Conservation (phyloP, 345 rosid genomes). For the Excoecaria agallocha region DNA sequence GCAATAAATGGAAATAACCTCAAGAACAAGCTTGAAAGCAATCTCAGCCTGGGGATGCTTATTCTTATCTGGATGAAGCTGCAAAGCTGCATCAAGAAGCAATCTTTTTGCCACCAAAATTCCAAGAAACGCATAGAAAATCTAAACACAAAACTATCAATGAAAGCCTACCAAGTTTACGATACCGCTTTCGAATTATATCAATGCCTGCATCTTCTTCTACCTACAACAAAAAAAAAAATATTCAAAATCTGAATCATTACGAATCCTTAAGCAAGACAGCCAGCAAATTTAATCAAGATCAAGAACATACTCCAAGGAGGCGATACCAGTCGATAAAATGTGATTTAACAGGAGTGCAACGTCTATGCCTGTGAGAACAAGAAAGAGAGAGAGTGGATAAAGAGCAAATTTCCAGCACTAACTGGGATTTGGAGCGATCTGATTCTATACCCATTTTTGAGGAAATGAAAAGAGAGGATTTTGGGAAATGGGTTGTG, state of each 20-base stretch:
- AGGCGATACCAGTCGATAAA: slow-evolving; percentile 90
- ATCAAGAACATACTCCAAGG: slow-evolving; percentile 58
- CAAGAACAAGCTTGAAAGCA: slow-evolving; percentile 87
- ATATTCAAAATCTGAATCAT: neutral
- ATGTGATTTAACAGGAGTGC: slow-evolving; percentile 25
- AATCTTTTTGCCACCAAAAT: neutral
- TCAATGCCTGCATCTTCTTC: slow-evolving; percentile 64
- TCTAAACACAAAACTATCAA: neutral
- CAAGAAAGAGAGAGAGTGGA: slow-evolving; percentile 49
- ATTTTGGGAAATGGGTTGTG: neutral
- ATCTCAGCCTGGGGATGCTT: slow-evolving; percentile 73
- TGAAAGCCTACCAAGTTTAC: slow-evolving; percentile 56
- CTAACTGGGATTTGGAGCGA: slow-evolving; percentile 45
- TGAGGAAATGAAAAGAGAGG: neutral
- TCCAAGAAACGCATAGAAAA: neutral
- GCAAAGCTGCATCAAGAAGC: slow-evolving; percentile 55
- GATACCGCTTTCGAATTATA: slow-evolving; percentile 61
- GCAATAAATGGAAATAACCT: slow-evolving; percentile 44
- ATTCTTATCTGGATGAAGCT: slow-evolving; percentile 94
- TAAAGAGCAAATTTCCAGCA: slow-evolving; percentile 60
- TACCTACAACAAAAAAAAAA: slow-evolving; percentile 35
- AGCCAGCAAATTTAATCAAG: neutral
- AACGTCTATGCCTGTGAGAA: slow-evolving; percentile 33
- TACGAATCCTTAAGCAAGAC: neutral
- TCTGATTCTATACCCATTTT: slow-evolving; percentile 48